Conservation (phyloP, 306 rosid genomes). For the Mimosa pudica region DNA sequence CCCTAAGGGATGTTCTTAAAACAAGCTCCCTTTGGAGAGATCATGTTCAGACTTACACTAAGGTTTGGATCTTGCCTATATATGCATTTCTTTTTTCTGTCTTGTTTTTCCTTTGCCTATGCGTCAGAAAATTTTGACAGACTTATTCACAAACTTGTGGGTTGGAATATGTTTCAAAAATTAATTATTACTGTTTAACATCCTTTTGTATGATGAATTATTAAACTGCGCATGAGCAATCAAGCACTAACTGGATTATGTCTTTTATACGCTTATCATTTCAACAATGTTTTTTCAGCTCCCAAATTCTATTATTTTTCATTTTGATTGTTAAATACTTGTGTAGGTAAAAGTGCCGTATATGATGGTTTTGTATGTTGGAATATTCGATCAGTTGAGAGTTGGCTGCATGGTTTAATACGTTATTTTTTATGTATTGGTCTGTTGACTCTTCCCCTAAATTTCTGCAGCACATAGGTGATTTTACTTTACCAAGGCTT, state of each 20-base stretch:
- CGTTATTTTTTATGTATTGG: slow-evolving; percentile 9
- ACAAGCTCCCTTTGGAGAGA: slow-evolving; percentile 99
- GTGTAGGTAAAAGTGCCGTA: slow-evolving; percentile 10
- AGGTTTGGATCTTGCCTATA: slow-evolving; percentile 54
- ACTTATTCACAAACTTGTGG: background rate
- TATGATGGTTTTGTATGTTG: slow-evolving; percentile 22
- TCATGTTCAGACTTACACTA: slow-evolving; percentile 93
- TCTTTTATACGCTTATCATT: slow-evolving; percentile 4
- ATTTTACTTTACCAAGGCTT: slow-evolving; percentile 90
- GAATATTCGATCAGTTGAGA: slow-evolving; percentile 7
- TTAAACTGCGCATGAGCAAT: background rate
- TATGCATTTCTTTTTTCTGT: background rate
- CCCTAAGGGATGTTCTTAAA: slow-evolving; percentile 92
- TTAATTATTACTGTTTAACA: background rate
- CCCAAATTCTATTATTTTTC: background rate
- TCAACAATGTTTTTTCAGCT: background rate
- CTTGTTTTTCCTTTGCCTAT: background rate
- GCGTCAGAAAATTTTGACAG: background rate
- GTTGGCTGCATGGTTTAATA: background rate
- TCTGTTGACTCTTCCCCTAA: slow-evolving; percentile 34
- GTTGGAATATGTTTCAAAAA: background rate
- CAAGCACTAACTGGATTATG: background rate
- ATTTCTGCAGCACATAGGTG: slow-evolving; percentile 91
- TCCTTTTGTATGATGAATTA: background rate
- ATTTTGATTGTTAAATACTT: background rate